Evolutionary conservation across 495 filamentous ascomycete genomes (phyloP).

Genomic region (Hypoxylon perforatum): DNA sequence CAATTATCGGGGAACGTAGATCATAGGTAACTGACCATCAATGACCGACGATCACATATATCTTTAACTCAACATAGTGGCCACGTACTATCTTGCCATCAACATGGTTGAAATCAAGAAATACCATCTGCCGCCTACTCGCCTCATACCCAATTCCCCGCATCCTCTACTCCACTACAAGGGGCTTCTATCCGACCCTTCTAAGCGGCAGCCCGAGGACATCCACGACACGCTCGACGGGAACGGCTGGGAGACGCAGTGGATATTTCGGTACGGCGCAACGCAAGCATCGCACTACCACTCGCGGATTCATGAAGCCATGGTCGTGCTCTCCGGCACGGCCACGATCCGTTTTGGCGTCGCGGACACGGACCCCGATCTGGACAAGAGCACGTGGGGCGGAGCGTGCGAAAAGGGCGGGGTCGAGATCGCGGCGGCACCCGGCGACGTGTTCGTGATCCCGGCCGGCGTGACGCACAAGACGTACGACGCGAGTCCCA

Average conservation of each 20-base stretch:
- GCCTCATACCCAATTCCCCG: slow-evolving; percentile 13
- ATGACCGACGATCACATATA: too few relatives aligned
- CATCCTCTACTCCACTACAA: slow-evolving; percentile 10
- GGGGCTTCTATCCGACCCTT: neutral
- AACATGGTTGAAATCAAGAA: slow-evolving; percentile 6
- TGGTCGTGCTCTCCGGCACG: slow-evolving; percentile 8
- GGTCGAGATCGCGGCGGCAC: neutral
- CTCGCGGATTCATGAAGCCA: slow-evolving; percentile 10
- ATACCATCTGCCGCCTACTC: slow-evolving; percentile 5
- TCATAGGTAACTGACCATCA: too few relatives aligned
- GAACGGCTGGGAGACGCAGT: slow-evolving; percentile 7
- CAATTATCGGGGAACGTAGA: too few relatives aligned
- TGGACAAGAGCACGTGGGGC: slow-evolving; percentile 11
- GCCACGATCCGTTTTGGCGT: slow-evolving; percentile 17
- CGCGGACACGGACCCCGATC: slow-evolving; percentile 8
- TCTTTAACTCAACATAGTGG: too few relatives aligned
- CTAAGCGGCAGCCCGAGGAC: neutral
- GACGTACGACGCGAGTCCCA: slow-evolving; percentile 1
- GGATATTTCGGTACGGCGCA: slow-evolving; percentile 7
- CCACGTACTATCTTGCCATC: neutral
- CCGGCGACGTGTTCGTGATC: slow-evolving; percentile 12
- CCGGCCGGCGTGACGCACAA: slow-evolving; percentile 12
- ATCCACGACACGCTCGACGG: slow-evolving; percentile 7
- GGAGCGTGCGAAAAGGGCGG: slow-evolving; percentile 2
- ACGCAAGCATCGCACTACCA: slow-evolving; percentile 7